phyloP scores from a whole-genome alignment of 495 filamentous ascomycete species.

The Aspergillus biplanus region DNA sequence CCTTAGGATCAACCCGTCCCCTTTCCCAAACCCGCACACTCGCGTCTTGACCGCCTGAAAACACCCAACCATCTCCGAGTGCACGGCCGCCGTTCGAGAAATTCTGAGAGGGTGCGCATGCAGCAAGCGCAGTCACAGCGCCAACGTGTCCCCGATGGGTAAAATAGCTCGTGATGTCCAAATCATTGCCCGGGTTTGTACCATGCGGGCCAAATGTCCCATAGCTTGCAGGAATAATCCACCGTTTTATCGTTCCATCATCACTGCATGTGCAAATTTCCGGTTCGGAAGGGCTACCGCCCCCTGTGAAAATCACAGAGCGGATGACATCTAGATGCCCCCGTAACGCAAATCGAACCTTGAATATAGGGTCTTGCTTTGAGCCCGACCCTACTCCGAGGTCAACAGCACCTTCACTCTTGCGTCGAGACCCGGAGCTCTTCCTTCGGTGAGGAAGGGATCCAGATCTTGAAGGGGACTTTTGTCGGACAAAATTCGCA shows the following conservation, averaged over 20 bases:
- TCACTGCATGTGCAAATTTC: slow-evolving; percentile 97
- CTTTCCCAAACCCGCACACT: slow-evolving; percentile 94
- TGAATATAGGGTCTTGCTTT: slow-evolving; percentile 74
- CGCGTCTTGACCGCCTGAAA: slow-evolving; percentile 93
- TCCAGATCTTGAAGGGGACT: slow-evolving; percentile 73
- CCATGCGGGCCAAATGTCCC: slow-evolving; percentile 60
- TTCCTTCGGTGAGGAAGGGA: slow-evolving; percentile 77
- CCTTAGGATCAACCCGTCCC: slow-evolving; percentile 91
- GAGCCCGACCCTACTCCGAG: slow-evolving; percentile 34
- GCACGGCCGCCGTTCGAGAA: slow-evolving; percentile 87
- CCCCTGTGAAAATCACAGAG: slow-evolving; percentile 93
- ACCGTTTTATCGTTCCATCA: slow-evolving; percentile 92
- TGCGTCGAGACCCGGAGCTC: slow-evolving; percentile 71
- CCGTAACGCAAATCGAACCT: slow-evolving; percentile 87
- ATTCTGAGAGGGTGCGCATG: slow-evolving; percentile 80
- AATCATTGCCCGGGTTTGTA: slow-evolving; percentile 62
- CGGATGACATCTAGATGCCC: slow-evolving; percentile 94
- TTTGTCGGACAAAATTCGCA: slow-evolving; percentile 73
- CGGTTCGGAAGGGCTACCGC: slow-evolving; percentile 89
- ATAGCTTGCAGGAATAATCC: slow-evolving; percentile 85
- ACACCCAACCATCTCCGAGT: slow-evolving; percentile 93
- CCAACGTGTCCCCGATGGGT: slow-evolving; percentile 92
- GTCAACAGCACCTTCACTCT: slow-evolving; percentile 57
- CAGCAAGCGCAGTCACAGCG: slow-evolving; percentile 83
- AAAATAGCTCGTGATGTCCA: slow-evolving; percentile 91